Base-by-base conservation (phyloP, 2,329 filamentous ascomycete species). In the Pseudogymnoascus sp. region DNA sequence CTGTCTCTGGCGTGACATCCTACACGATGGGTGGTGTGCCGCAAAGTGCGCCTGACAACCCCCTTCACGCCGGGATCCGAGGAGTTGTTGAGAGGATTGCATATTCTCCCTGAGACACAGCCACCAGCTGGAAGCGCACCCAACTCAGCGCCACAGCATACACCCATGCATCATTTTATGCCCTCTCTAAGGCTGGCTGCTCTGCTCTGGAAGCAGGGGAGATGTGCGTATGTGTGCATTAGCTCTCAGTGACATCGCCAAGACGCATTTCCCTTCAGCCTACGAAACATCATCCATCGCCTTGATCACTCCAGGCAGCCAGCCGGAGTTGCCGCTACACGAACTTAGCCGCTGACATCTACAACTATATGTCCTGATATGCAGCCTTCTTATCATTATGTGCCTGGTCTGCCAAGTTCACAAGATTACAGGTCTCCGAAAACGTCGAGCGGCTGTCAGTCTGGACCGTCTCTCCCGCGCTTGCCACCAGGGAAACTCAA, bases 41-140 rank as follows among this genome's bases (percentile, higher is more conserved):
- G 43, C 43, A 30, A 18, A 16, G 43, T 18, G 43, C 43, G 43
- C 43, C 43, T 50, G 43, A 50, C 43, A 50, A 50, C 43, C 43
- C 43, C 22, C 43, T 30, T 50, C 43, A 50, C 25, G 16, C 43
- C 43, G 30, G 43, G 14, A 50, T 50, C n/a, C 25, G 22, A 16
- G 43, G 22, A 30, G 14, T 30, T 30, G 25, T 50, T 30, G 22
- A 16, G 43, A 30, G 22, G 6, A 50, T 50, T 50, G 43, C 22
- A 50, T 30, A 12, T 18, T n/a, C n/a, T 30, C 25, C n/a, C 25
- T 12, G 30, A 50, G 43, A 50, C 43, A 50, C 43, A 50, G 43
- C 43, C 43, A 50, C 43, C 43, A 30, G 25, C 43, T 50, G 25
- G 43, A 28, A 50, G 43, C 43, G 43, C 43, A 30, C 14, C 28